Evolutionary conservation across 768 basidiomycete genomes (phyloP), one percentile per base, ranked within the genome.

Genomic region (Tricholoma sp.): DNA sequence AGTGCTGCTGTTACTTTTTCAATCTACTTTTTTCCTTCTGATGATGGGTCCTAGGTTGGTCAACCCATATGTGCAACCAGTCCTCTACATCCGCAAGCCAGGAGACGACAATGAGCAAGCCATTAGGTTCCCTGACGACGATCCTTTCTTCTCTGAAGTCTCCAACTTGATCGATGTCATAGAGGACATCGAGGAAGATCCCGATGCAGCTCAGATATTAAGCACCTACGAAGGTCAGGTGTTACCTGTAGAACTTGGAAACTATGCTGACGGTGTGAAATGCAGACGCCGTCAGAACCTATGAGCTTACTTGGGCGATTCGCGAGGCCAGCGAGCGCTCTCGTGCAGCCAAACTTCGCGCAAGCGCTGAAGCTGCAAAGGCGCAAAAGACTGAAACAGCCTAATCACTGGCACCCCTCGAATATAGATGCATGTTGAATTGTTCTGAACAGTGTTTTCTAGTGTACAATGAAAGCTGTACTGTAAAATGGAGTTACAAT

Each of bases 261-360:
- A 31, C 13, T 32, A 4, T 8, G n/a, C 15, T 49, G 15, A 49
- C 7, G 15, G n/a, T 4, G n/a, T 32, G 60, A 9, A 61, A 37
- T 31, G 51, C 60, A 91, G 90, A 94, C 72, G 93, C 93, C 42
- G 88, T 86, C 63, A 85, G 81, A 72, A 89, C 93, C 6, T 96
- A 96, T 63, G 86, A 95, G 69, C 78, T 96, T 58, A 95, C 93
- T 20, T 96, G 94, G 94, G 91, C 93, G 29, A 95, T 96, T 68
- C 86, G 93, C 49, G 76, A 82, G 59, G 87, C 91, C 32, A 83
- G 83, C 61, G 90, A 93, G 67, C 79, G 77, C 50, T 84, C 84
- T 58, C 83, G 83, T 32, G 76, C 69, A 12, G 72, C 70, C 20
- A 82, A 70, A 59, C 63, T 76, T 42, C 73, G 75, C 60, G 70